Base-by-base conservation (phyloP, 768 basidiomycete species). In the Xanthoconium purpureum region DNA sequence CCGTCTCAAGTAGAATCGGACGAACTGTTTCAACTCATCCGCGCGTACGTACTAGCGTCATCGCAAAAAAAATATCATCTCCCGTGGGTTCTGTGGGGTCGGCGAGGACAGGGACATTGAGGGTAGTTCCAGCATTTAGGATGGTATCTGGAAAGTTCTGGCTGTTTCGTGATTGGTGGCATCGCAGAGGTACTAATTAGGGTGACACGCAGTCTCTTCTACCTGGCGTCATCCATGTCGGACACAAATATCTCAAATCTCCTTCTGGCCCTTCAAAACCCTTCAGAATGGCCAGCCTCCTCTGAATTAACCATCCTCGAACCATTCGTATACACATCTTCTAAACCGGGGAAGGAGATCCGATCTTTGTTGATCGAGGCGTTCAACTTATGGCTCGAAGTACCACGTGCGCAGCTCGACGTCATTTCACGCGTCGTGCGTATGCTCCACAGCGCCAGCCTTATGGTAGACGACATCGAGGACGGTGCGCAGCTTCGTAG, bases 391-490 rank as follows among this genome's bases (percentile, higher is more conserved):
- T 99, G 97, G 97, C 82, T 98, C 14, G 69, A 86, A 8, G 94
- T 98, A 3, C 89, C 92, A 0, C 68, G 74, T 29, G 80, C 82
- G 28, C 88, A 88, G 69, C 80, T 97, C 17, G 69, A 70, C 29
- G 75, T 89, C 42, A 94, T 99, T 57, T 80, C 86, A 3, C 81
- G 80, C 59, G 83, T 99, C 51, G 90, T 99, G 35, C 85, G 85
- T 66, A 98, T 96, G 94, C 77, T 98, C 18, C 97, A 99, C 63
- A 93, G 87, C 50, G 94, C 95, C 6, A 94, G 91, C 69, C 78
- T 99, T 28, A 80, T 98, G 95, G 82, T 97, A 59, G 94, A 97
- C 66, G 94, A 97, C 69, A 95, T 97, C 39, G 91, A 97, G 71
- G 94, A 97, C 60, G 89, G 89, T 55, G 89, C 91, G 0, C 89